Conservation (phyloP, 106 monocot genomes). For the Triglochin maritima region DNA sequence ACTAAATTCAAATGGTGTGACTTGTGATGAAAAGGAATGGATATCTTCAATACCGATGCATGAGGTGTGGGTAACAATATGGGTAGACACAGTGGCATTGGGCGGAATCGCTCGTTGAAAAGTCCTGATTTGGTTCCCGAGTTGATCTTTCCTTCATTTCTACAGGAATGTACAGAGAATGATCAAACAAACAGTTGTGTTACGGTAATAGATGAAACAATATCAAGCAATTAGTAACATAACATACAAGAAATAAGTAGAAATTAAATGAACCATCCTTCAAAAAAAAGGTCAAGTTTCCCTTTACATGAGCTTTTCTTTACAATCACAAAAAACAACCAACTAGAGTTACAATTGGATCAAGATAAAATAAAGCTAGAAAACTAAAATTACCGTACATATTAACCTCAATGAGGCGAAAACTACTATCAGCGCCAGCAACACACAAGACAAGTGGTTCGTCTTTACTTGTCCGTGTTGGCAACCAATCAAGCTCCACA, state of each 20-base stretch:
- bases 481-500: constrained; percentile 98
- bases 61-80: constrained; percentile 69
- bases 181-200: no score
- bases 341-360: no score
- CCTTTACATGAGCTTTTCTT: not conserved
- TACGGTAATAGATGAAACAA: not conserved
- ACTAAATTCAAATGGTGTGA: not conserved
- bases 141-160: constrained; percentile 38
- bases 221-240: not conserved
- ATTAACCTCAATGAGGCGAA: constrained; percentile 93
- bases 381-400: constrained; percentile 41
- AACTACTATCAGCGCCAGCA: constrained; percentile 98
- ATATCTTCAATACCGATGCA: constrained; percentile 47
- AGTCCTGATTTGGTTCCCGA: constrained; percentile 19
- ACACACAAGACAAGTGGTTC: constrained; percentile 87
- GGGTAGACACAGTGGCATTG: constrained; percentile 77
- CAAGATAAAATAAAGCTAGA: no score
- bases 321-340: not conserved
- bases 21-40: not conserved
- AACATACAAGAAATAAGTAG: not conserved
- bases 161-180: constrained; percentile 17
- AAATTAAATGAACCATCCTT: no score
- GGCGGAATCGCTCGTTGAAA: constrained; percentile 76
- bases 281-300: no score
- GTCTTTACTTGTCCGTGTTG: constrained; percentile 55